Percentiles rank a stretch among this genome's conserved stretches.
Evolutionary conservation across 2,329 filamentous ascomycete species (phyloP).

Genomic region (Colletotrichum sp.): DNA sequence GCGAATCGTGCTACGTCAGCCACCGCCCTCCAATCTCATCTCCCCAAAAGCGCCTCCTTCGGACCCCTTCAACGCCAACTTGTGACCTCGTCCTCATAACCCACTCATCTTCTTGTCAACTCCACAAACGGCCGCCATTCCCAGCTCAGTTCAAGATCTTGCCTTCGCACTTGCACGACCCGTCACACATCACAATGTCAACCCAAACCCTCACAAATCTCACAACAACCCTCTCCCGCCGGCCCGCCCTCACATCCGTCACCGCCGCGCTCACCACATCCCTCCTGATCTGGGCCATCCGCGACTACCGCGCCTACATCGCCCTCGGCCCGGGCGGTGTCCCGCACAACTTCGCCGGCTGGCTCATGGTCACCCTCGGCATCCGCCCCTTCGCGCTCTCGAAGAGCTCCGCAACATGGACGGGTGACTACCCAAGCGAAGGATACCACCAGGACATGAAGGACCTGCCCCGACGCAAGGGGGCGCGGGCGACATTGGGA

Average conservation of each 20-base stretch:
- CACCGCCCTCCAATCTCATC: background rate
- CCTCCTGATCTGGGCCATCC: background rate
- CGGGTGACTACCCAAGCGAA: conserved; percentile 1
- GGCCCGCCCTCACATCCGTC: background rate
- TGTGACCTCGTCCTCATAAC: accelerated
- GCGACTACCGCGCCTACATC: conserved; percentile 41
- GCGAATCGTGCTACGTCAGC: background rate
- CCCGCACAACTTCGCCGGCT: conserved; percentile 45
- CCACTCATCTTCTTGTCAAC: background rate
- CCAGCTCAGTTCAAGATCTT: background rate
- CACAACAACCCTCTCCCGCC: background rate
- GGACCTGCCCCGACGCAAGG: background rate
- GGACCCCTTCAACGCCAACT: background rate
- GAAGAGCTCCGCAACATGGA: background rate
- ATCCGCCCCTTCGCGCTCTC: conserved; percentile 15
- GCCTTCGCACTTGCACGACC: too few relatives aligned
- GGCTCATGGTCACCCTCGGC: conserved; percentile 29
- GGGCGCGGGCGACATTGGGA: background rate
- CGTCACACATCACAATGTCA: background rate
- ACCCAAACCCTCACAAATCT: background rate
- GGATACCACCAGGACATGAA: background rate
- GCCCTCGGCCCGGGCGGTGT: conserved; percentile 48
- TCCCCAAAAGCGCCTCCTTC: background rate
- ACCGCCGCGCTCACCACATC: background rate
- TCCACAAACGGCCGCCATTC: too few relatives aligned